Evolutionary conservation across 1,284 basidiomycete species (phyloP).

Genomic region (Tylopilus sp.): DNA sequence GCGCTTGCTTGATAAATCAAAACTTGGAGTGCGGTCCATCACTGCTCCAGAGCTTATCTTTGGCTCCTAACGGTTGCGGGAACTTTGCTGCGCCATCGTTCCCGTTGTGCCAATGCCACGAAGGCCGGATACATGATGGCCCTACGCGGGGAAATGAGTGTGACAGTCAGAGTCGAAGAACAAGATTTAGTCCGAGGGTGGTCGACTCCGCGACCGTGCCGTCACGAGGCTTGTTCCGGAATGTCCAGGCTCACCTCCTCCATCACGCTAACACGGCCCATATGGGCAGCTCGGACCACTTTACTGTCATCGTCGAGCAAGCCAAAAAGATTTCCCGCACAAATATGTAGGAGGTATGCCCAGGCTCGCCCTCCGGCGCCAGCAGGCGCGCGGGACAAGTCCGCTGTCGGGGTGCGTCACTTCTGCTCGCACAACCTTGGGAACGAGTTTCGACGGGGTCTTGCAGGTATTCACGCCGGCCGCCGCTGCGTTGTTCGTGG

Average conservation of each 20-base stretch:
- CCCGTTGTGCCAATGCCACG: not conserved
- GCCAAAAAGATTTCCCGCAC: not conserved
- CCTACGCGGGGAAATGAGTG: not conserved
- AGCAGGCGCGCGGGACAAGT: constrained; percentile 36
- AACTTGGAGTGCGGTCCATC: not conserved
- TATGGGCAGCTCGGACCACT: constrained; percentile 10
- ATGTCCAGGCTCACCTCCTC: constrained; percentile 23
- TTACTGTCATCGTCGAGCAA: not conserved
- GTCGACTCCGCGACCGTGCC: not conserved
- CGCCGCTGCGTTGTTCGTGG: constrained; percentile 79
- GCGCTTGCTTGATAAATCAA: not conserved
- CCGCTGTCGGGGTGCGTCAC: constrained; percentile 42
- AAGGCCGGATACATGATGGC: not conserved
- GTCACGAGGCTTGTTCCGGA: constrained; percentile 1
- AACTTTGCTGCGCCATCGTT: too few species aligned
- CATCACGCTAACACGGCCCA: constrained; percentile 16
- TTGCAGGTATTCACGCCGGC: constrained; percentile 82
- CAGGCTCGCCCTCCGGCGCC: constrained; percentile 21
- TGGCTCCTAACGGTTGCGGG: not conserved
- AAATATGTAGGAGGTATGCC: constrained; percentile 15
- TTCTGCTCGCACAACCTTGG: not conserved
- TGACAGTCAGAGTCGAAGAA: not conserved
- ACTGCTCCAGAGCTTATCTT: not conserved
- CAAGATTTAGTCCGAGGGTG: too few species aligned
- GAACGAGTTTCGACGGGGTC: not conserved